Evolutionary conservation across 306 rosid species (phyloP).

Genomic region (Lithocarpus polystachyus): DNA sequence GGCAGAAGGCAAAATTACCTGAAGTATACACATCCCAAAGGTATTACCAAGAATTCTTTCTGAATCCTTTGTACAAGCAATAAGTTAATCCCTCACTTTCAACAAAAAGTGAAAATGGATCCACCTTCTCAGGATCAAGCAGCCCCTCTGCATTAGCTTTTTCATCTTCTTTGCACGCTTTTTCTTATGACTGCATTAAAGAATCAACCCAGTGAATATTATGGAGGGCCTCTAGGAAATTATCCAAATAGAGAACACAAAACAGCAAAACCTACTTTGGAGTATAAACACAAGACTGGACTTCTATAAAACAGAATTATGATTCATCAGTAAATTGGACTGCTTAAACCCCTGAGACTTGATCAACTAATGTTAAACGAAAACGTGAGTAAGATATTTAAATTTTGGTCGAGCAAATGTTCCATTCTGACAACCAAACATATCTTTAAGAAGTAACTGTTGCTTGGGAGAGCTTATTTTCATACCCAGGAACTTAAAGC

Average conservation of each 20-base stretch:
- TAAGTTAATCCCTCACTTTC: constrained; percentile 69
- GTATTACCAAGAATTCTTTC: constrained; percentile 89
- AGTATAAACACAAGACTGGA: neutral
- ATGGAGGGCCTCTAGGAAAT: neutral
- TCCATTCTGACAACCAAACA: neutral
- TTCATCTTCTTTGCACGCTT: constrained; percentile 79
- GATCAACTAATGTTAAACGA: neutral
- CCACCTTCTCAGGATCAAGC: constrained; percentile 78
- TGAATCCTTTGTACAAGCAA: constrained; percentile 76
- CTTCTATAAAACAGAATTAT: neutral
- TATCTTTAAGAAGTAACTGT: neutral
- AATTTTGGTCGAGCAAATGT: neutral
- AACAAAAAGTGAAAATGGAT: constrained; percentile 72
- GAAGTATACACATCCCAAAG: constrained; percentile 92
- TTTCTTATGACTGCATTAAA: constrained; percentile 67
- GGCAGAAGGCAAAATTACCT: constrained; percentile 40
- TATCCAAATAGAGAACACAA: neutral
- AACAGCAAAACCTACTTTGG: neutral
- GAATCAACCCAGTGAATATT: constrained; percentile 27
- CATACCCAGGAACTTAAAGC: too few relatives aligned
- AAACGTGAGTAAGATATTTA: neutral
- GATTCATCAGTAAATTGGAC: neutral
- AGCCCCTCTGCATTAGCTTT: constrained; percentile 65
- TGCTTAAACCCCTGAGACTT: neutral
- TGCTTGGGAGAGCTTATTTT: too few relatives aligned